Evolutionary conservation across 768 basidiomycete species (phyloP).

Genomic region (Leccinum imitatum): DNA sequence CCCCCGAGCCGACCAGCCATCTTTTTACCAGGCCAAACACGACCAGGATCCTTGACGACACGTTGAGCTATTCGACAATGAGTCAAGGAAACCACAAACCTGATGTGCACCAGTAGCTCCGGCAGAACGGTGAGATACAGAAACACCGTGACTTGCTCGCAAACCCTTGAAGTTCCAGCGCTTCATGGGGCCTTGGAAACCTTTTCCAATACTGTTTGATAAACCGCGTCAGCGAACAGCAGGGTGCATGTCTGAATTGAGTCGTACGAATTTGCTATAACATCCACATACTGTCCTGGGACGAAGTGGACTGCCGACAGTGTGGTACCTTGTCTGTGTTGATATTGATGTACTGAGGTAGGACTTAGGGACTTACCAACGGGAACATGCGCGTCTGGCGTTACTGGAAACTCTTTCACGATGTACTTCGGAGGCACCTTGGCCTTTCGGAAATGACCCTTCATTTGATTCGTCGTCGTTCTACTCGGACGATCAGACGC

Average conservation of each 20-base stretch:
- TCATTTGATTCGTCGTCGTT: slow-evolving; percentile 74
- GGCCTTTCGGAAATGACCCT: slow-evolving; percentile 87
- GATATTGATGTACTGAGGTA: background rate
- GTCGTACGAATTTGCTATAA: slow-evolving; percentile 83
- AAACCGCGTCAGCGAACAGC: slow-evolving; percentile 7
- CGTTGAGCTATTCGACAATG: slow-evolving; percentile 1
- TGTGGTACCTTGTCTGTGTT: slow-evolving; percentile 62
- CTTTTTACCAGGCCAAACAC: slow-evolving; percentile 96
- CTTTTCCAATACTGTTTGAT: slow-evolving; percentile 28
- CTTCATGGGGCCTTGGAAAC: slow-evolving; percentile 95
- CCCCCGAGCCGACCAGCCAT: slow-evolving; percentile 96
- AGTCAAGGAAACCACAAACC: slow-evolving; percentile 43
- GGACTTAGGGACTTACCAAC: slow-evolving; percentile 57
- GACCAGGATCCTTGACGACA: slow-evolving; percentile 79
- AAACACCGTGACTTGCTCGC: slow-evolving; percentile 93
- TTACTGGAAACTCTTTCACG: slow-evolving; percentile 86
- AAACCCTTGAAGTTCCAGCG: slow-evolving; percentile 91
- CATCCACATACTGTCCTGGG: slow-evolving; percentile 94
- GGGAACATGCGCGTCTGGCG: slow-evolving; percentile 85
- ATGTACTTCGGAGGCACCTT: slow-evolving; percentile 79
- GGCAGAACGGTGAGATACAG: slow-evolving; percentile 87
- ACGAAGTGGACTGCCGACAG: slow-evolving; percentile 94
- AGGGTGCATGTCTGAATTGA: background rate
- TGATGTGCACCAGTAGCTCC: slow-evolving; percentile 96
- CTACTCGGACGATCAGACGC: slow-evolving; percentile 73